Base-by-base conservation (phyloP, 78 protist species). In the Dictyostelium purpureum region DNA sequence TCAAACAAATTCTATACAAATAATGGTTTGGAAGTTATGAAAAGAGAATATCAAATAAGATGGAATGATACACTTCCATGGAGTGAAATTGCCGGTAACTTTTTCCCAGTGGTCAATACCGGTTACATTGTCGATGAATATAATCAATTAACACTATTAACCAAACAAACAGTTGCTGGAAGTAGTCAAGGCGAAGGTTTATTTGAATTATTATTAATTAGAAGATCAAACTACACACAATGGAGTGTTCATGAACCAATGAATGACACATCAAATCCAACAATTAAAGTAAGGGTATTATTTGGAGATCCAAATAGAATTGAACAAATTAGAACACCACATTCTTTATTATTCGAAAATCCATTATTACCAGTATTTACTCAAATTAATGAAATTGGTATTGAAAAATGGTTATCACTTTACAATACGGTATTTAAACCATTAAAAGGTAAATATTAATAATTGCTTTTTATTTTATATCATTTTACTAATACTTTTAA, bases 221-320 rank as follows among this genome's bases (percentile, higher is more conserved):
- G 92, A 9, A 19, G 92, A 24, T 43, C 54, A 38, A 85, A 73
- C 19, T 85, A 73, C n/a, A 85, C 82, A 26, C 83, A 85, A 73
- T 56, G 77, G 73, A n/a, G 59, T n/a, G 45, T 73, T 28, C 47
- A 61, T n/a, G 83, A 85, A 33, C 65, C 71, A 21, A 56, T 85
- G 78, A 73, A 85, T 59, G 92, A 85, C 26, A 85, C 82, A 2
- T 54, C 73, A 28, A 56, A 63, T 16, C 78, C 82, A 73, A 16
- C 66, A 16, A 16, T 85, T 14, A 73, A 19, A 59, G 49, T 63
- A 0, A 5, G 80, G 5, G 37, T 75, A 16, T 24, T 85, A 0
- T 73, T 85, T 59, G 82, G 82, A 11, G 56, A 85, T 54, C 73
- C 57, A 28, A 45, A 6, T 19, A 54, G 4, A 10, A 31, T 9